Evolutionary conservation across 2,329 filamentous ascomycete species (phyloP), one percentile per base, ranked within the genome.

Genomic region (Tolypocladium cylindrosporum): DNA sequence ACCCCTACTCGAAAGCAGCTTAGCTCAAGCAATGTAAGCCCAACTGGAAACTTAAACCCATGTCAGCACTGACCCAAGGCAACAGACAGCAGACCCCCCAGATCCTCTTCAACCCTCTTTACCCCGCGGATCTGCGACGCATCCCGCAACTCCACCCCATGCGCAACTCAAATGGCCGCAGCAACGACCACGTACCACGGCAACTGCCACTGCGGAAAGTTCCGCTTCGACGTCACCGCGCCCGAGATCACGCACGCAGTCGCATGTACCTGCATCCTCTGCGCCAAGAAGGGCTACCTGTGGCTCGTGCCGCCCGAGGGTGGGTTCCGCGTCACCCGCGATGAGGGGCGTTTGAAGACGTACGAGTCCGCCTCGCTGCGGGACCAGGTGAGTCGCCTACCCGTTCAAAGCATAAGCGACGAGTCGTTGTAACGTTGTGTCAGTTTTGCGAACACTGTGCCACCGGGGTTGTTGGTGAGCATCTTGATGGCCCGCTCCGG

Each of bases 161-260:
- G 5, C 42, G 45, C 27, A 50, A n/a, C 27, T 10, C 14, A 19
- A 54, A 48, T 54, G 52, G 21, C 52, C 24, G 48, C 6, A 19
- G 21, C 19, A 16, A 55, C 14, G 24, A 41, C 19, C 3, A 31
- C 57, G 1, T 59, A 62, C 41, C 31, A 55, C 34, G 67, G 67
- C 19, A 69, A 70, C 57, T 71, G 69, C 57, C 67, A 70, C 58
- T 70, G 69, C 58, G 69, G 67, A 4, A 52, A 55, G 4, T 68
- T 66, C 45, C 67, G 67, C 37, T 70, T 64, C 36, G 61, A 65
- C 34, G 9, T 70, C 3, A 19, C 55, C 3, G 8, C 60, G 2
- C 55, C 61, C 1, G 52, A 60, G 4, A 60, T 60, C 27, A 56
- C 41, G 3, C 40, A 55, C 0, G 61, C 61, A 0, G 57, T 61